Percentiles rank a stretch among this genome's conserved stretches.
Conservation (phyloP, 2,329 filamentous ascomycete species). For the Colletotrichum aenigma region DNA sequence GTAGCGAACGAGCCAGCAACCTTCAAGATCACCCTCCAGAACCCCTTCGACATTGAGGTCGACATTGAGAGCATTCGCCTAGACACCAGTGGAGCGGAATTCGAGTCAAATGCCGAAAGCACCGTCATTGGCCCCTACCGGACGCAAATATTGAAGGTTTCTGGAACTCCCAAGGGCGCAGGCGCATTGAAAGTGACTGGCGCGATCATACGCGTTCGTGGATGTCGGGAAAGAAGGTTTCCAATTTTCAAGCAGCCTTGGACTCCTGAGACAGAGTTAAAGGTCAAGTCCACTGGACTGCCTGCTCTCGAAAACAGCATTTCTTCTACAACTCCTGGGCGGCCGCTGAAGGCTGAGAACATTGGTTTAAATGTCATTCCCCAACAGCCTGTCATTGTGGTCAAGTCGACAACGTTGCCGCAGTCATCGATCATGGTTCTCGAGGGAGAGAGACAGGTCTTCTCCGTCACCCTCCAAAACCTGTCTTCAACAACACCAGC, state of each 20-base stretch:
- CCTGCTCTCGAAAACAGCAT: slow-evolving; percentile 56
- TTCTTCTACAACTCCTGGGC: slow-evolving; percentile 40
- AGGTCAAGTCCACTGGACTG: slow-evolving; percentile 78
- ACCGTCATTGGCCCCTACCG: slow-evolving; percentile 80
- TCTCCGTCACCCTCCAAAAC: slow-evolving; percentile 83
- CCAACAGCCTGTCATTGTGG: slow-evolving; percentile 75
- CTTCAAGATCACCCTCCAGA: slow-evolving; percentile 87
- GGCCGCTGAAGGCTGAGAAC: slow-evolving; percentile 50
- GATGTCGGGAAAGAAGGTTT: slow-evolving; percentile 83
- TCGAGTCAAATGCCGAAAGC: slow-evolving; percentile 68
- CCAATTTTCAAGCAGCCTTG: slow-evolving; percentile 81
- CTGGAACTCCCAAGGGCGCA: slow-evolving; percentile 67
- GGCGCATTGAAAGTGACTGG: slow-evolving; percentile 78
- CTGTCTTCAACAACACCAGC: slow-evolving; percentile 72
- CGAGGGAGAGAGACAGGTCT: slow-evolving; percentile 82
- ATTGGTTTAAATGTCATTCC: slow-evolving; percentile 77
- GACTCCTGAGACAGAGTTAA: slow-evolving; percentile 71
- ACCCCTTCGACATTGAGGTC: slow-evolving; percentile 91
- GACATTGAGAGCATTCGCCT: slow-evolving; percentile 84
- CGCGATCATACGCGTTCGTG: slow-evolving; percentile 78
- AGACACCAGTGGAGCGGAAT: slow-evolving; percentile 73
- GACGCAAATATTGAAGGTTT: slow-evolving; percentile 77
- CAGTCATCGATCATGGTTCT: slow-evolving; percentile 91
- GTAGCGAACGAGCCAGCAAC: slow-evolving; percentile 79
- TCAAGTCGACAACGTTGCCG: slow-evolving; percentile 78